A percentile compares a stretch with the other conserved stretches of the same genome.
Evolutionary conservation across 2,329 filamentous ascomycete genomes (phyloP).

Genomic region (Nannizziopsis arthrosporioides): DNA sequence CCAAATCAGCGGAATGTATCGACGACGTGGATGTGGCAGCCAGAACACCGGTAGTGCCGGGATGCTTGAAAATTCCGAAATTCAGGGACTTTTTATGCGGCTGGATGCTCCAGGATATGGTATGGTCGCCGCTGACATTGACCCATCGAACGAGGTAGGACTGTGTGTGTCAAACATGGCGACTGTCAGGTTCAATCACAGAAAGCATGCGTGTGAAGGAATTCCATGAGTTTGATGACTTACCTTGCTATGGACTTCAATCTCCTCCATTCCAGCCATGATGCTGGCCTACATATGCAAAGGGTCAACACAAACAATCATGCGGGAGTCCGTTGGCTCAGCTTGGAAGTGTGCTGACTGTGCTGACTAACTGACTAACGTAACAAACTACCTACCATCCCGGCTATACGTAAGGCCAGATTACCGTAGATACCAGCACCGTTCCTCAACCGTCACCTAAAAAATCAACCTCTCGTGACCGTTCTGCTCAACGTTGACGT

Average conservation of each 20-base stretch:
- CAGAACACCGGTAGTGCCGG: conserved; percentile 51
- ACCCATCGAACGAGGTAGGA: conserved; percentile 98
- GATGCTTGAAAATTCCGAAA: conserved; percentile 96
- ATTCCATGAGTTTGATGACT: neutral
- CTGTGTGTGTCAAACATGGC: conserved; percentile 37
- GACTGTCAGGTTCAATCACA: neutral
- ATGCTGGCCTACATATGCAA: neutral
- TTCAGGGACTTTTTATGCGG: conserved; percentile 98
- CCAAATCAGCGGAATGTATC: conserved; percentile 26
- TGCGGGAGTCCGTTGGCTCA: no score
- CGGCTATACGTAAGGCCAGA: no score
- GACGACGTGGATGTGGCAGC: conserved; percentile 23
- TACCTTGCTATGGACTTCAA: conserved; percentile 97
- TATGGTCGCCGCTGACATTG: conserved; percentile 76
- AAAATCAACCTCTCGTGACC: no score
- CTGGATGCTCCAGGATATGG: conserved; percentile 94
- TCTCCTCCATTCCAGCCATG: conserved; percentile 92
- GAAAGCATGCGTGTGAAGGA: neutral
- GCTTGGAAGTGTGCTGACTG: no score
- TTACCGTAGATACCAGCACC: no score
- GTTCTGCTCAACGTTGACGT: no score
- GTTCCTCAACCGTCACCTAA: no score
- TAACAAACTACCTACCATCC: no score
- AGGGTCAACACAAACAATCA: neutral
- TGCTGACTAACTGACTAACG: no score